Base-by-base conservation (phyloP, 2,329 filamentous ascomycete genomes). In the Colletotrichum sojae region DNA sequence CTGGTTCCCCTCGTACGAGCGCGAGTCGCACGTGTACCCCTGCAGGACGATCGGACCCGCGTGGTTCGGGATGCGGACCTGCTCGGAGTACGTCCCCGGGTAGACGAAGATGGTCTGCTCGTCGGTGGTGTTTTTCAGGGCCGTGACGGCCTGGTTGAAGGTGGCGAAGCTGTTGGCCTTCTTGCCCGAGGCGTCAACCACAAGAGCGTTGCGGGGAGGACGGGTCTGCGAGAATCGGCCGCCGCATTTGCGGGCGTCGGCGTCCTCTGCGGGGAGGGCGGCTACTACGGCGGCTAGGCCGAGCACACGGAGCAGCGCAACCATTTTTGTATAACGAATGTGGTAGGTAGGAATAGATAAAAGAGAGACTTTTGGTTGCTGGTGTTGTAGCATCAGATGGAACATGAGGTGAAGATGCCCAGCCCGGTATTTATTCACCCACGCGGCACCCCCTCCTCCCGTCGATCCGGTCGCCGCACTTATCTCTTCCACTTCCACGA, bases 51-150 rank as follows among this genome's bases (percentile, higher is more conserved):
- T 79, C 22, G 55, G 67, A 0, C 67, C 70, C 12, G 20, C 13
- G n/a, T 61, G 27, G 5, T 40, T 36, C 6, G 70, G 67, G 18
- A 71, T 61, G 40, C 39, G 53, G 22, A 70, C 55, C 22, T 71
- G 70, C 31, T 71, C 70, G 3, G 78, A 78, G 81, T 91, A 91
- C 20, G 84, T 89, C 6, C 70, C 67, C 78, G 91, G 91, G 45
- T 86, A 89, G 76, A 92, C 86, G 81, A 91, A 92, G 27, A 74
- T 66, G 15, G 67, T 70, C 59, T 73, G 73, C 54, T 78, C 75
- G 71, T 74, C 54, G 31, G 71, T 73, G 20, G 56, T 71, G 67
- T 73, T 72, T 51, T 68, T 62, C 22, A 73, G 62, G 9, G 72
- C 71, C 4, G 66, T 67, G 9, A 74, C 52, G 4, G 72, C 73